Percentiles rank a stretch among this genome's conserved stretches.
These are phyloP conservation scores for Phoenix roebelenii DNA, from an alignment of 176 grass and related monocot species.

Conservation along the genomic window DNA sequence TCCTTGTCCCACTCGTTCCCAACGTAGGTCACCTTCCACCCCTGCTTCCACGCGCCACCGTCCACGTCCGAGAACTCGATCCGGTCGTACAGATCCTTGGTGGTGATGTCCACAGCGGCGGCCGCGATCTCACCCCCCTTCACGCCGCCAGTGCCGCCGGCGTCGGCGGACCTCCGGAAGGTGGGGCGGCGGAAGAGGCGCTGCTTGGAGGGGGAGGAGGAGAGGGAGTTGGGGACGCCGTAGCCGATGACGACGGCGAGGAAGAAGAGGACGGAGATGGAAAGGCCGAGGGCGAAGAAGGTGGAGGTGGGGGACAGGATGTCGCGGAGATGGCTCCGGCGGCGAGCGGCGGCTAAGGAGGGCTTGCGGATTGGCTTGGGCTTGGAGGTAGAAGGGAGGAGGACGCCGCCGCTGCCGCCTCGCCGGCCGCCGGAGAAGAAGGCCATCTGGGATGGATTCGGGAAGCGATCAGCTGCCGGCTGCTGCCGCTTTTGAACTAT, in stretches of 20 bases:
- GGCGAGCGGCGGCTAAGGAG: conserved; percentile 28
- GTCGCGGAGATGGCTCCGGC: conserved; percentile 14
- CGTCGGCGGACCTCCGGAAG: background rate
- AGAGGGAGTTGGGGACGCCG: conserved; percentile 53
- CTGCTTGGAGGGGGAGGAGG: conserved; percentile 23
- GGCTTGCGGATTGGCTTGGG: conserved; percentile 25
- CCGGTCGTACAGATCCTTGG: conserved; percentile 87
- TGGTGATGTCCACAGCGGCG: conserved; percentile 68
- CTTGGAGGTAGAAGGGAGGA: conserved; percentile 28
- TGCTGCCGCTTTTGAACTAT: no score
- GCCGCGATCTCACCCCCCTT: conserved; percentile 8
- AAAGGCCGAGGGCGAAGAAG: conserved; percentile 45
- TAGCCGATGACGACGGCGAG: conserved; percentile 50
- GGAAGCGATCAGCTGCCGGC: no score
- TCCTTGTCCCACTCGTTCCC: conserved; percentile 76
- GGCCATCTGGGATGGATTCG: conserved; percentile 24
- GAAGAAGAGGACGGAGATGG: conserved; percentile 47
- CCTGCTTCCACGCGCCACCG: conserved; percentile 96
- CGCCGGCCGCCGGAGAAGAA: conserved; percentile 38
- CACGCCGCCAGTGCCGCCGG: conserved; percentile 10
- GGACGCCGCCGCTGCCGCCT: conserved; percentile 14
- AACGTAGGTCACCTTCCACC: conserved; percentile 70
- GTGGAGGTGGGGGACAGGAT: conserved; percentile 26
- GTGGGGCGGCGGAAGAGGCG: conserved; percentile 46
- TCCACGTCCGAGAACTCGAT: conserved; percentile 83